Base-by-base conservation (phyloP, 2,329 filamentous ascomycete species). In the Cladosporium phlei region DNA sequence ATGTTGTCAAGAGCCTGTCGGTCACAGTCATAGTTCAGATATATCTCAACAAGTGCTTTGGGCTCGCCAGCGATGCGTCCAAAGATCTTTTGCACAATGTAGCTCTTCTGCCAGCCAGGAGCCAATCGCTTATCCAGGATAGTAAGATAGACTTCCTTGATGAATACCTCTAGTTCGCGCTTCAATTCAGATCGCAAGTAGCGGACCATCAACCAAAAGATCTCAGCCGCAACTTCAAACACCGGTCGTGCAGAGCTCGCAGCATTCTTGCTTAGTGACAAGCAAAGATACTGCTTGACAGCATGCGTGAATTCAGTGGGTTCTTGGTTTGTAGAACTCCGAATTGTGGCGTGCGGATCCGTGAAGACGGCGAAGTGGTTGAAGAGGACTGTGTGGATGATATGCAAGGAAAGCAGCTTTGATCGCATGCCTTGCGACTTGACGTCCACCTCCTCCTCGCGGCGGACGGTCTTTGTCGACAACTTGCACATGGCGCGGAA, bases 11-110 rank as follows among this genome's bases (percentile, higher is more conserved):
- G 80, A 8, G 82, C 82, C 30, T 88, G 89, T 50, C 91, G 79
- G 61, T 97, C 94, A 69, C 93, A 98, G 65, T 98, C 93, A 62
- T 98, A 98, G 67, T 98, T 98, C 52, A 98, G 78, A 66, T 98
- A 98, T 11, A 90, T 85, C 67, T 98, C 93, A 12, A 98, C 93
- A 38, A 98, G 67, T 0, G 88, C 90, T 55, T 88, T 79, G 2
- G 91, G 88, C 63, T 98, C 93, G 12, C 80, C 82, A 49, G 86
- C 90, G 38, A 98, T 75, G 49, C 91, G 79, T 58, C 88, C 86
- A 43, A 98, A 76, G 20, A 98, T 81, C 50, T 82, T 83, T 32
- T 63, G 58, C 66, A 98, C 80, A 55, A 97, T 93, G 62, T 91
- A 89, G 46, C 93, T 79, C 67, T 97, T 98, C 63, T 98, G 93